Evolutionary conservation across 140 eudicot genomes (phyloP), one percentile per base, ranked within the genome.

Genomic region (Ambrosia hybrid): DNA sequence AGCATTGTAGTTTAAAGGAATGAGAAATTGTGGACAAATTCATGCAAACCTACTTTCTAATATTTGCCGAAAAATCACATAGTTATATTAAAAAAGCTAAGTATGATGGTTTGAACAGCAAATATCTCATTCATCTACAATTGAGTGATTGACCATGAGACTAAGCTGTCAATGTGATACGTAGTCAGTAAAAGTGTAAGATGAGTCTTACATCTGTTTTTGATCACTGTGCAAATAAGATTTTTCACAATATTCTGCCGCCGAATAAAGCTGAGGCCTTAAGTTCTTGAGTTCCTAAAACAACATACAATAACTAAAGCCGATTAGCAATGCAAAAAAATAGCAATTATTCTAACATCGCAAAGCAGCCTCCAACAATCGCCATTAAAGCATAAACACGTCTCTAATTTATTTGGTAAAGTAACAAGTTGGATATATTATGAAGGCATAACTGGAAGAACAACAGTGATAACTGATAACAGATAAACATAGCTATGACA

Each of bases 241-340:
- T 76, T 94, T 94, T 71, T 94, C 99, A 72, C 99, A 94, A 70
- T 94, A 94, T 64, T 88, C 99, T 45, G 99, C 99, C 1, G 99
- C 99, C 13, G 99, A 88, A 79, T 90, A 90, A 58, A 94, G 97
- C 80, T 94, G 99, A 60, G 99, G 99, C 80, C 99, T 78, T 73
- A 94, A 77, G 76, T 86, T 90, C 73, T 94, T 94, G 68, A 94
- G 96, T 82, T 94, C 99, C 99, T 94, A 84, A 71, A 65, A 76
- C 55, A 67, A 41, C 55, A 51, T 12, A 78, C 11, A 62, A 65
- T 16, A 36, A 70, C 37, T 57, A 41, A 73, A 66, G 58, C 51
- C 57, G 53, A 64, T 68, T 45, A 26, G 71, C n/a, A 38, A 63
- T 56, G 68, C 61, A 51, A 60, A 48, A 21, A 74, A 9, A n/a